These are phyloP conservation scores for Adansonia gregorii DNA, from an alignment of 441 rosid genomes.

Conservation along the genomic window DNA sequence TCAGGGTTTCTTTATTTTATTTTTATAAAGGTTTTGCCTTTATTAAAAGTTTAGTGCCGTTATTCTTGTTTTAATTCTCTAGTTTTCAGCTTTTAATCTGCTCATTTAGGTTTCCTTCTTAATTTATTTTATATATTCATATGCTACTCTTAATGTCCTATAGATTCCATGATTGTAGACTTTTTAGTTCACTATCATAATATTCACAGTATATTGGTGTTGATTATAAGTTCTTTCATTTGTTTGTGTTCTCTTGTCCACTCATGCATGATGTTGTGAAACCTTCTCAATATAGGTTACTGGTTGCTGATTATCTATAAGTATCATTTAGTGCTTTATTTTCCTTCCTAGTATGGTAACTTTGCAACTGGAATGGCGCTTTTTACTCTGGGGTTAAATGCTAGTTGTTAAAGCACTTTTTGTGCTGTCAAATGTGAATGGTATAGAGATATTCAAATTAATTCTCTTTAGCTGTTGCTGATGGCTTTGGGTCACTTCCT, in stretches of 20 bases:
- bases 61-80: slow-evolving; percentile 9
- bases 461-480: neutral
- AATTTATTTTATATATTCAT: neutral
- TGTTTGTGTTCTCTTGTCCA: neutral
- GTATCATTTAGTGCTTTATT: neutral
- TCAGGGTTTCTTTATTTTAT: neutral
- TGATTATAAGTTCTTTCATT: neutral
- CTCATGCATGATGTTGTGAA: neutral
- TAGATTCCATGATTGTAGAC: neutral
- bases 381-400: neutral
- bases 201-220: neutral
- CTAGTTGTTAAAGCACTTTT: neutral
- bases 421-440: neutral
- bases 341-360: neutral
- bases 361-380: neutral
- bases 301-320: neutral
- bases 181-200: neutral
- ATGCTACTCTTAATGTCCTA: neutral
- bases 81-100: neutral
- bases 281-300: neutral
- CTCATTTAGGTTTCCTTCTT: neutral
- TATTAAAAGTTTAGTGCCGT: neutral
- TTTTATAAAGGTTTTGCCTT: neutral
- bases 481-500: slow-evolving; percentile 9
- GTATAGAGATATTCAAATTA: neutral